phyloP scores from a whole-genome alignment of 352 stramenopile genomes.

The Pythium volutum region DNA sequence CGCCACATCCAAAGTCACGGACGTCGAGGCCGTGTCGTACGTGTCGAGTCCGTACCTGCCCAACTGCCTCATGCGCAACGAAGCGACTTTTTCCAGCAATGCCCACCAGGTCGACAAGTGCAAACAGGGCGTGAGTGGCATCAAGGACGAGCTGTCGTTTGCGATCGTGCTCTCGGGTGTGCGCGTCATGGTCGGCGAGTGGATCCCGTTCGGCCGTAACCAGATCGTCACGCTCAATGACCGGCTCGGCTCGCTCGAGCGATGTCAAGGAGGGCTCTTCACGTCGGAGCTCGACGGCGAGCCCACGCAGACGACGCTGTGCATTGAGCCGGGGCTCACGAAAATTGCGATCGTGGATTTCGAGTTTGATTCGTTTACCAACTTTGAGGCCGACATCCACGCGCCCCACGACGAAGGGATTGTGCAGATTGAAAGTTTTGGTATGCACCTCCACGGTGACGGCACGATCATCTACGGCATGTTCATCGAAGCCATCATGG shows the following conservation, averaged over 20 bases:
- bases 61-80: constrained; percentile 92
- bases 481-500: constrained; percentile 96
- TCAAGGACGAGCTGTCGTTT: constrained; percentile 93
- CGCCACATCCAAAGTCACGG: constrained; percentile 93
- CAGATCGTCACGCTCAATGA: constrained; percentile 98
- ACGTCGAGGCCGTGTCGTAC: constrained; percentile 97
- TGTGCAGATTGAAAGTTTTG: constrained; percentile 98
- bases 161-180: constrained; percentile 97
- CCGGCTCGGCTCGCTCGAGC: constrained; percentile 94
- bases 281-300: constrained; percentile 91
- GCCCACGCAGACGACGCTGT: constrained; percentile 79
- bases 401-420: constrained; percentile 91
- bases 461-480: constrained; percentile 86
- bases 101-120: constrained; percentile 89
- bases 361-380: constrained; percentile 96
- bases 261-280: constrained; percentile 96
- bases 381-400: constrained; percentile 98
- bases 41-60: constrained; percentile 97
- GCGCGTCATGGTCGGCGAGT: constrained; percentile 96
- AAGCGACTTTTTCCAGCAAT: constrained; percentile 93
- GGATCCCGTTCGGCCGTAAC: constrained; percentile 97
- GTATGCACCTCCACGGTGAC: constrained; percentile 81
- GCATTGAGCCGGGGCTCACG: constrained; percentile 89
- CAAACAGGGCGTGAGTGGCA: constrained; percentile 75
- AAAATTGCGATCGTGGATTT: constrained; percentile 98